Evolutionary conservation across 164 flowering plant genomes (phyloP), one percentile per base, ranked within the genome.

Genomic region (Annona cherimola): DNA sequence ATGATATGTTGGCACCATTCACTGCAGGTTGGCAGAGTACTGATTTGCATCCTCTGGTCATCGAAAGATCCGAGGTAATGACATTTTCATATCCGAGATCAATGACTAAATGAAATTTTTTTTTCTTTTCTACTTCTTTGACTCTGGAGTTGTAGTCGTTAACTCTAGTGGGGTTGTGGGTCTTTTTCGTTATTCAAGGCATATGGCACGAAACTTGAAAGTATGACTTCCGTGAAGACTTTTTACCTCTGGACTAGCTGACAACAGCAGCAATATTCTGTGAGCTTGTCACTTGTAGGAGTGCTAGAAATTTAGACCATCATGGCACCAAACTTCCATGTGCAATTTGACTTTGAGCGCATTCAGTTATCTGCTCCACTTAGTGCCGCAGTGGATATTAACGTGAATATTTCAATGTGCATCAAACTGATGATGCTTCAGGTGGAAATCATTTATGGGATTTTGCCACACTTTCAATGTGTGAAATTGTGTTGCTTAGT

Each of bases 1-100:
- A 95, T 83, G 93, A 81, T 79, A 95, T 95, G 99, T 76, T 95
- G 78, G 99, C 99, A 67, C 99, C 99, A 64, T 95, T 95, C 74
- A 95, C 99, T 65, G 90, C 99, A 66, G 99, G 99, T 55, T 90
- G 93, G 92, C 97, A 93, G 75, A 75, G 76, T 71, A 76, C 86
- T 42, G 98, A 93, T 75, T 26, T 82, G 70, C 74, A 91, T 81
- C 99, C 99, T 42, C 77, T 95, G 42, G 84, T 95, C 42, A 95
- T 95, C 55, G 94, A 86, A 42, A 93, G 75, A 76, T 90, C 99
- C 19, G 93, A 95, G 97, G 99, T 93, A 77, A 57, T 64, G 35
- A 73, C 45, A 46, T n/a, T 71, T 60, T 42, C 67, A 20, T 19
- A 12, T 44, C 20, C 4, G 9, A 19, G 46, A 55, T 59, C 69